phyloP scores from a whole-genome alignment of 2,329 filamentous ascomycete genomes.

The Dactylellina cionopaga region DNA sequence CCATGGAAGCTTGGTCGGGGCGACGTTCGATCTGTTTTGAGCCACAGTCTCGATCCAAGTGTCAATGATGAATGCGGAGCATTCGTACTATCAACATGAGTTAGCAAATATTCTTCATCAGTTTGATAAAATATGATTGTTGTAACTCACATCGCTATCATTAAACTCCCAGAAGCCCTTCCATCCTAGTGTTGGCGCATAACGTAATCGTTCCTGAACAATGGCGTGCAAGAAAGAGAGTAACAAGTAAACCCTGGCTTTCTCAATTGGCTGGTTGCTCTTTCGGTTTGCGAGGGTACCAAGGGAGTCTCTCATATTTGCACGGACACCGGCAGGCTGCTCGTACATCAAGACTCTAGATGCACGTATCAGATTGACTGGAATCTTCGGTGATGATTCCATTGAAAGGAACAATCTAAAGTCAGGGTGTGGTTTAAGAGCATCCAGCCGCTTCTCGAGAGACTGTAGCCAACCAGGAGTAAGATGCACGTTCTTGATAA shows the following conservation, averaged over 20 bases:
- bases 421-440: slow-evolving; percentile 89
- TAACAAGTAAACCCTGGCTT: slow-evolving; percentile 86
- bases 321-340: slow-evolving; percentile 93
- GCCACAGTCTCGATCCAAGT: slow-evolving; percentile 88
- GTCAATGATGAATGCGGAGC: slow-evolving; percentile 93
- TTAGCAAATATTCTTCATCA: slow-evolving; percentile 54
- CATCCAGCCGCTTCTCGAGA: slow-evolving; percentile 94
- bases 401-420: slow-evolving; percentile 97
- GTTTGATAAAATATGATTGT: not conserved
- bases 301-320: slow-evolving; percentile 98
- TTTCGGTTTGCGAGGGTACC: slow-evolving; percentile 80
- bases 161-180: slow-evolving; percentile 99
- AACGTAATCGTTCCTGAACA: slow-evolving; percentile 91
- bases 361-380: slow-evolving; percentile 91
- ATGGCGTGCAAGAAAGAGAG: slow-evolving; percentile 96
- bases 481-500: slow-evolving; percentile 98
- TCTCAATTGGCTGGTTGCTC: slow-evolving; percentile 85
- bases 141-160: slow-evolving; percentile 85
- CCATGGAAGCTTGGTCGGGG: slow-evolving; percentile 94
- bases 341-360: slow-evolving; percentile 97
- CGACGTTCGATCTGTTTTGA: slow-evolving; percentile 87
- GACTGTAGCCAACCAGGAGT: slow-evolving; percentile 96
- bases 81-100: slow-evolving; percentile 79
- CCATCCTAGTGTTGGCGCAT: slow-evolving; percentile 93
- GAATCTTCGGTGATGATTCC: slow-evolving; percentile 96